These are phyloP conservation scores for Trichosanthes cucumerina DNA, from an alignment of 306 rosid species.

Conservation along the genomic window DNA sequence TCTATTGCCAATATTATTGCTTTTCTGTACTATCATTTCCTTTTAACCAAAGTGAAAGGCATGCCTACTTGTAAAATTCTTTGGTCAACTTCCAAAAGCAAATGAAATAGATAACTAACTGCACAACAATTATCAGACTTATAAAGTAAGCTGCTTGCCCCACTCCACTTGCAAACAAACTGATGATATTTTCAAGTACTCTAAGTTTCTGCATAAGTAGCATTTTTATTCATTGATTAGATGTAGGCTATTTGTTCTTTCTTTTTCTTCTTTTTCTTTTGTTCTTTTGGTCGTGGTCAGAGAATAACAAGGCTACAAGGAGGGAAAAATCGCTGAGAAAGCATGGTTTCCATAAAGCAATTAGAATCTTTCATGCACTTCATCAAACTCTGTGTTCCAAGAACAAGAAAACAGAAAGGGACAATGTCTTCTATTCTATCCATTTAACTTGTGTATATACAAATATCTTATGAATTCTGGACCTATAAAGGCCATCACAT, in stretches of 20 bases:
- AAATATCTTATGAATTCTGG: neutral
- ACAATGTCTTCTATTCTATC: neutral
- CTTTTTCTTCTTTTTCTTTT: constrained; percentile 2
- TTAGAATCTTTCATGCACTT: neutral
- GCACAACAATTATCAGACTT: constrained; percentile 14
- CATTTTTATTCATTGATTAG: neutral
- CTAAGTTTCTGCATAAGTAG: neutral
- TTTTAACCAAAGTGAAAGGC: constrained; percentile 21
- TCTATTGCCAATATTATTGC: neutral
- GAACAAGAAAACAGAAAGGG: neutral
- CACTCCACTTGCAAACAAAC: neutral
- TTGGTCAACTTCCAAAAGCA: constrained; percentile 25
- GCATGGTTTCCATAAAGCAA: neutral
- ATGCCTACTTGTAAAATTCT: constrained; percentile 14
- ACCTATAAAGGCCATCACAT: neutral
- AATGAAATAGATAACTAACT: constrained; percentile 17
- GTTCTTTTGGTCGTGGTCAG: neutral
- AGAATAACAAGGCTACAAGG: neutral
- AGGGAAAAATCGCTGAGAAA: neutral
- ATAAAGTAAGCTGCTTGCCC: constrained; percentile 22
- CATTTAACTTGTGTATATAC: neutral
- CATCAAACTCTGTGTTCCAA: neutral
- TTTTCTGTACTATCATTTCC: constrained; percentile 2
- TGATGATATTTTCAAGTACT: neutral
- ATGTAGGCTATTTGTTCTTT: neutral